A percentile compares a stretch with the other conserved stretches of the same genome.
phyloP scores from a whole-genome alignment of 176 grass and related monocot species.

The Aegilops sharonensis region DNA sequence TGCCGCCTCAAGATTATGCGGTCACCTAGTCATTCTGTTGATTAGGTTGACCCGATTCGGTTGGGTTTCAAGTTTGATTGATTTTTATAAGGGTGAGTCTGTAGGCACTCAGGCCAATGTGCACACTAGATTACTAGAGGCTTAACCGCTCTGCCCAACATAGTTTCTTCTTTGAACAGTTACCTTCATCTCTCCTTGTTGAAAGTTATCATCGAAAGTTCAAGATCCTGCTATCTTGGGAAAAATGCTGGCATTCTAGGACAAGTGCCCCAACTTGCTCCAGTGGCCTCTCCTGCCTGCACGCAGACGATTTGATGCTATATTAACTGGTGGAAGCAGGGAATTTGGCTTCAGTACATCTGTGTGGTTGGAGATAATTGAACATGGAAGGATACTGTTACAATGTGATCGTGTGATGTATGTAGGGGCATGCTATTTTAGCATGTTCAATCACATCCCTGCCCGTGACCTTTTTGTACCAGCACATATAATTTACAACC shows the following conservation, averaged over 20 bases:
- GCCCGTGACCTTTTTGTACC: background rate
- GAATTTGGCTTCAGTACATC: background rate
- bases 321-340: background rate
- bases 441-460: constrained; percentile 4
- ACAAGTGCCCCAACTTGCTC: background rate
- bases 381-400: constrained; percentile 21
- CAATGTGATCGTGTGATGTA: background rate
- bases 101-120: background rate
- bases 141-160: background rate
- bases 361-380: constrained; percentile 10
- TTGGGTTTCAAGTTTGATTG: background rate
- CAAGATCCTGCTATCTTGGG: background rate
- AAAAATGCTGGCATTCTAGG: background rate
- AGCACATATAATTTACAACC: background rate
- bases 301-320: background rate
- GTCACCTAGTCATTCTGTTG: background rate
- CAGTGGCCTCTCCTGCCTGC: background rate
- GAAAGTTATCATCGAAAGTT: background rate
- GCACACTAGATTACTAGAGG: background rate
- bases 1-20: background rate
- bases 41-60: background rate
- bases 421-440: constrained; percentile 3
- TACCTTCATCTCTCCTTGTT: background rate
- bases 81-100: constrained; percentile 7
- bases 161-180: background rate